Percentiles rank a stretch among this genome's conserved stretches.
phyloP scores from a whole-genome alignment of 2,329 filamentous ascomycete species.

The Metarhizium sp. region DNA sequence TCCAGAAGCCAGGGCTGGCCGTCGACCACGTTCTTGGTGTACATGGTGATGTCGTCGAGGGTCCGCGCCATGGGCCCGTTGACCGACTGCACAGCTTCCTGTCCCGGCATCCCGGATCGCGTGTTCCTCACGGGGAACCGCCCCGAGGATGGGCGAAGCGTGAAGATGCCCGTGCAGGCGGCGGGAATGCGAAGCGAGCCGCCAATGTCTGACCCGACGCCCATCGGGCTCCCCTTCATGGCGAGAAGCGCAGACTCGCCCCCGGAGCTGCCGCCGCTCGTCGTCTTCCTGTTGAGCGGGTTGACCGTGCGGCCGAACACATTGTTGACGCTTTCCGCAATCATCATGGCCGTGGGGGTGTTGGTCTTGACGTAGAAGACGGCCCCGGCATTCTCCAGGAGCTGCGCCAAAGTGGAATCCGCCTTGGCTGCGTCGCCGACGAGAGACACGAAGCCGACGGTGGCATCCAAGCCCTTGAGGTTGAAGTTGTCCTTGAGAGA shows the following conservation, averaged over 20 bases:
- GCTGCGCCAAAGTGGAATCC: constrained; percentile 29
- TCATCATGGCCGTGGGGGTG: constrained; percentile 58
- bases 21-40: constrained; percentile 41
- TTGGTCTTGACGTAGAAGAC: constrained; percentile 50
- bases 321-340: constrained; percentile 57
- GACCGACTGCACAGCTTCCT: constrained; percentile 54
- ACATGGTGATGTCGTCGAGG: constrained; percentile 45
- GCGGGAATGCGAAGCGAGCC: constrained; percentile 45
- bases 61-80: constrained; percentile 53
- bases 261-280: constrained; percentile 56
- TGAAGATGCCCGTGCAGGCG: constrained; percentile 48
- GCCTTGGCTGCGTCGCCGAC: constrained; percentile 44
- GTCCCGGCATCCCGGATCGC: constrained; percentile 51
- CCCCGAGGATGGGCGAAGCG: constrained; percentile 46
- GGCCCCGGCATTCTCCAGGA: constrained; percentile 39
- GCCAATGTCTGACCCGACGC: constrained; percentile 55
- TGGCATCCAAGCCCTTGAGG: constrained; percentile 47
- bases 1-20: constrained; percentile 47
- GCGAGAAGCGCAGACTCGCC: constrained; percentile 56
- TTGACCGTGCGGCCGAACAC: constrained; percentile 54
- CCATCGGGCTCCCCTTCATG: constrained; percentile 48
- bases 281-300: constrained; percentile 48
- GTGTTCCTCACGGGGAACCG: constrained; percentile 47
- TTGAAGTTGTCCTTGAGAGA: constrained; percentile 67
- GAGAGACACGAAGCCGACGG: constrained; percentile 54